Evolutionary conservation across 371 early-diverging fungal genomes (phyloP), one percentile per base, ranked within the genome.

Genomic region (Mucor velutinosus): DNA sequence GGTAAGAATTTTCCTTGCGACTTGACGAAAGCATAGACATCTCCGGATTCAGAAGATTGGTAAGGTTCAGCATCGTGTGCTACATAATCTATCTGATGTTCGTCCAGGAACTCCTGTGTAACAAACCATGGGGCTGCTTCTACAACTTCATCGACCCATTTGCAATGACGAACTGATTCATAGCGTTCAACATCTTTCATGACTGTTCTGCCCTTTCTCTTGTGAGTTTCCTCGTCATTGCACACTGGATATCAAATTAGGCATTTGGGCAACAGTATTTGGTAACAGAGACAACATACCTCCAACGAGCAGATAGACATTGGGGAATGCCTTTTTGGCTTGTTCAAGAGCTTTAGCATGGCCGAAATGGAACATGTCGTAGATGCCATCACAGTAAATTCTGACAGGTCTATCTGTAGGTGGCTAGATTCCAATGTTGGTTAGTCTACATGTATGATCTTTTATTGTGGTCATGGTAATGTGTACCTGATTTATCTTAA

Each of bases 51-150:
- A 12, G 78, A 87, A 35, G 90, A 86, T 57, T 84, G 82, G 73
- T 97, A 98, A 0, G 96, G 96, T 25, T 94, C 88, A 68, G 94
- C 97, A 79, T 98, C 99, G 75, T 98, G 99, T 30, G 95, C 96
- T 21, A 98, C 96, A 75, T 91, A 96, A 76, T 97, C 97, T 63
- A 98, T 95, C 73, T 85, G 60, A 70, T 98, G 91, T 74, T 87
- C 66, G 68, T 93, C 90, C n/a, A 98, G 69, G 72, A 97, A 98
- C 59, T 88, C 94, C 64, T 92, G 89, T 41, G 85, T 88, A 51
- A 96, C 86, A 30, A 90, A 75, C 98, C 98, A 96, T 11, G 97
- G 97, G 21, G 94, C 94, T 74, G 90, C 83, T 60, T 83, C 85
- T 29, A 97, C 77, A 47, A 97, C 94, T 74, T 96, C 92, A 76